phyloP scores from a whole-genome alignment of 1,284 basidiomycete genomes.

The Pyrrhoderma noxium region DNA sequence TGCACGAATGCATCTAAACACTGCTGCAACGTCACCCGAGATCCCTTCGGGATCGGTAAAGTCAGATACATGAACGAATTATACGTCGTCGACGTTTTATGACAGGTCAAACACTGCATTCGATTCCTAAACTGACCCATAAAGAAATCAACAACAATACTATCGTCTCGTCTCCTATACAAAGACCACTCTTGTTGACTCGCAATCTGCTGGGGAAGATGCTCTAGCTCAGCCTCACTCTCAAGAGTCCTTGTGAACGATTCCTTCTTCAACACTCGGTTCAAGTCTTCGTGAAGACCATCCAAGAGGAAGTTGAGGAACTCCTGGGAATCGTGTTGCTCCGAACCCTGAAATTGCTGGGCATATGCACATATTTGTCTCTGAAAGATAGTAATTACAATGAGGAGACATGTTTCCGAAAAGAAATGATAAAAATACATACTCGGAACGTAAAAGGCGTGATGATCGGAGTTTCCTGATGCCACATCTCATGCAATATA shows the following conservation, averaged over 20 bases:
- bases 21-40: constrained; percentile 66
- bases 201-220: constrained; percentile 82
- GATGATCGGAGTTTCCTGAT: constrained; percentile 77
- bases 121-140: constrained; percentile 95
- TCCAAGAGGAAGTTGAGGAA: constrained; percentile 70
- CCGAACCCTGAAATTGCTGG: constrained; percentile 82
- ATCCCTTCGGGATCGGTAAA: constrained; percentile 74
- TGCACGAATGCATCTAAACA: constrained; percentile 91
- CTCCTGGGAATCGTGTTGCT: constrained; percentile 93
- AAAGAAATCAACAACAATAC: constrained; percentile 93
- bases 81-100: constrained; percentile 96
- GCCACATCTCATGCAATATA: constrained; percentile 84
- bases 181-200: constrained; percentile 90
- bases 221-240: constrained; percentile 83
- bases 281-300: constrained; percentile 94
- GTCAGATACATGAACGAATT: constrained; percentile 97
- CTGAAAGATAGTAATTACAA: constrained; percentile 30
- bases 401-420: neutral
- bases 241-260: constrained; percentile 68
- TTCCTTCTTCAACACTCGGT: constrained; percentile 79
- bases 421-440: constrained; percentile 23
- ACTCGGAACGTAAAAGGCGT: constrained; percentile 86
- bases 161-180: constrained; percentile 89
- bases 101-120: constrained; percentile 86
- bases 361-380: constrained; percentile 82